Evolutionary conservation across 2,329 filamentous ascomycete genomes (phyloP).

Genomic region (Aspergillus ochraceoroseus): DNA sequence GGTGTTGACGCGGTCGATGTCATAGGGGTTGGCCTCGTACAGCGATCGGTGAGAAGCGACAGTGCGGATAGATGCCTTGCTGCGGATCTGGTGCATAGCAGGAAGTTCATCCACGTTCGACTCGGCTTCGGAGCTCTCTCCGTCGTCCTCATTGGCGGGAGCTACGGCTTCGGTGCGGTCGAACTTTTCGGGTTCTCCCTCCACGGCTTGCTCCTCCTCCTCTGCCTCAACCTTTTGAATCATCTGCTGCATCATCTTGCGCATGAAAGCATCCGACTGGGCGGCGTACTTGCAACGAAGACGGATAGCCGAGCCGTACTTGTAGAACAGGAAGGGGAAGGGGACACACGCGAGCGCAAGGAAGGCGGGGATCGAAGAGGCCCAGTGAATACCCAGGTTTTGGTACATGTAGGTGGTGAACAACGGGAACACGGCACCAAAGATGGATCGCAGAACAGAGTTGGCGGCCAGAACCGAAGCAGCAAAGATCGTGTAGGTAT

Average conservation of each 20-base stretch:
- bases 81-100: constrained; percentile 25
- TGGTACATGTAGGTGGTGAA: constrained; percentile 47
- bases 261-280: constrained; percentile 36
- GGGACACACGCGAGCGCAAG: constrained; percentile 44
- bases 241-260: constrained; percentile 31
- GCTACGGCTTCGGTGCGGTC: constrained; percentile 36
- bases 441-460: constrained; percentile 45
- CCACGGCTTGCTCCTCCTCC: constrained; percentile 21
- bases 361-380: constrained; percentile 45
- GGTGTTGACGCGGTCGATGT: constrained; percentile 44
- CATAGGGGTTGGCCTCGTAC: constrained; percentile 45
- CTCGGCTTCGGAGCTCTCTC: constrained; percentile 26
- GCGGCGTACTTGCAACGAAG: constrained; percentile 42
- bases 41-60: constrained; percentile 21
- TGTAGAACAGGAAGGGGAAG: constrained; percentile 45
- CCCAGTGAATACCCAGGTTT: constrained; percentile 47
- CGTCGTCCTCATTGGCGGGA: constrained; percentile 8
- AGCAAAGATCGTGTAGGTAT: constrained; percentile 44
- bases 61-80: constrained; percentile 28
- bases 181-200: constrained; percentile 20
- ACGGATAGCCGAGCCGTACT: constrained; percentile 40
- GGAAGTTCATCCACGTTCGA: constrained; percentile 21
- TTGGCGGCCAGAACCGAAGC: constrained; percentile 44
- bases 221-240: constrained; percentile 11
- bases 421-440: constrained; percentile 47